A percentile compares a stretch with the other conserved stretches of the same genome.
Conservation (phyloP, 768 basidiomycete genomes). For the Candolleomyces aberdarensis region DNA sequence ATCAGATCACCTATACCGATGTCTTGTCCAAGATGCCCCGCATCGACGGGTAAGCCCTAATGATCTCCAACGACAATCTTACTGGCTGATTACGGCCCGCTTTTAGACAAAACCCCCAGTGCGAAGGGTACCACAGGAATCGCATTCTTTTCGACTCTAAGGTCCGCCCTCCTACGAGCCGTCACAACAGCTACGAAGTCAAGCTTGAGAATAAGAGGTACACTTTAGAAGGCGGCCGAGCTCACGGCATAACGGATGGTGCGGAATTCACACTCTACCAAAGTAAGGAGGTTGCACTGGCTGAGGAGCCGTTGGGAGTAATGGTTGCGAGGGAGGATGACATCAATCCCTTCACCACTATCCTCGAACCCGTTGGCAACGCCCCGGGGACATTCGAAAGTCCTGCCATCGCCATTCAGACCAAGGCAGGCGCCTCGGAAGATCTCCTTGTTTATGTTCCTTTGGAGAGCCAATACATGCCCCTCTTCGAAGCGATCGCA, state of each 20-base stretch:
- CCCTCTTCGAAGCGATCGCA: background rate
- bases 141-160: slow-evolving; percentile 6
- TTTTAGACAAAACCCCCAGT: slow-evolving; percentile 15
- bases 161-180: background rate
- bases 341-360: slow-evolving; percentile 18
- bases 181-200: background rate
- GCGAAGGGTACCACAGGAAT: slow-evolving; percentile 9
- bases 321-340: slow-evolving; percentile 18
- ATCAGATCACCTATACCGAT: slow-evolving; percentile 27
- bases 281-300: slow-evolving; percentile 17
- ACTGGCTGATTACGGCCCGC: background rate
- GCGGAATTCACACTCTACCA: slow-evolving; percentile 22
- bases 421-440: background rate
- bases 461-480: background rate
- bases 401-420: slow-evolving; percentile 9
- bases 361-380: background rate
- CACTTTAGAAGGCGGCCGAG: background rate
- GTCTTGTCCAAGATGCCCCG: slow-evolving; percentile 28
- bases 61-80: background rate
- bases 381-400: slow-evolving; percentile 6
- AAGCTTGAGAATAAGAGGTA: background rate
- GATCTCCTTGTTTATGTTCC: slow-evolving; percentile 1
- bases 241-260: slow-evolving; percentile 27
- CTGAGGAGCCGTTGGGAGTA: slow-evolving; percentile 19
- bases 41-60: slow-evolving; percentile 19